Evolutionary conservation across 306 rosid genomes (phyloP), one percentile per base, ranked within the genome.

Genomic region (Cicer arietinum): DNA sequence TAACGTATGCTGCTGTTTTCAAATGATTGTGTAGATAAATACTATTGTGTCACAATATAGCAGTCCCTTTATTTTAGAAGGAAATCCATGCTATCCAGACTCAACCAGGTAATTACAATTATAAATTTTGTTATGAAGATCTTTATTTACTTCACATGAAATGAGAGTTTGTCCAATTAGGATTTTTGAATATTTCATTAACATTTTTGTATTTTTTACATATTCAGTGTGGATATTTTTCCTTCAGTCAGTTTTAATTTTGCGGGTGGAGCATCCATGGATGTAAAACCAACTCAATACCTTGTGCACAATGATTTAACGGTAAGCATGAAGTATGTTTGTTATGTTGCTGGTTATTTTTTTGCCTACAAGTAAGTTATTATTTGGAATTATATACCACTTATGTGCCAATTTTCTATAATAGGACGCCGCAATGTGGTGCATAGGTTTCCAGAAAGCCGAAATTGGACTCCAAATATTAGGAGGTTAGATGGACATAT

Each of bases 261-360:
- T 79, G 96, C 57, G 6, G 94, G 88, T n/a, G 86, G 90, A 79
- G 99, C 93, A 53, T 85, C 95, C 6, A 94, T 94, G 96, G 85
- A 89, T 81, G 86, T 94, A 84, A 92, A 89, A 81, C 97, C 99
- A 37, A 88, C 85, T 81, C 90, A 94, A 67, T 94, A 94, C 87
- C 96, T 94, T 84, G 53, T 84, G 62, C 90, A 61, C 79, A 63
- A 48, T 48, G 86, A 92, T 71, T 83, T 82, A 69, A 20, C 73
- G 73, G 99, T 91, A 83, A 85, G 93, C 79, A 57, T 30, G 37
- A 30, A 30, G 37, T 30, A 30, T 69, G 62, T 79, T 77, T 43
- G 59, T 59, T 18, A 63, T 43, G 13, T 47, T 37, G 46, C 74
- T 66, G 43, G 50, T 65, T 16, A 64, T 58, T 39, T 60, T 71